A percentile compares a stretch with the other conserved stretches of the same genome.
These are phyloP conservation scores for Euryodendron excelsum DNA, from an alignment of 148 eudicot genomes.

Conservation along the genomic window DNA sequence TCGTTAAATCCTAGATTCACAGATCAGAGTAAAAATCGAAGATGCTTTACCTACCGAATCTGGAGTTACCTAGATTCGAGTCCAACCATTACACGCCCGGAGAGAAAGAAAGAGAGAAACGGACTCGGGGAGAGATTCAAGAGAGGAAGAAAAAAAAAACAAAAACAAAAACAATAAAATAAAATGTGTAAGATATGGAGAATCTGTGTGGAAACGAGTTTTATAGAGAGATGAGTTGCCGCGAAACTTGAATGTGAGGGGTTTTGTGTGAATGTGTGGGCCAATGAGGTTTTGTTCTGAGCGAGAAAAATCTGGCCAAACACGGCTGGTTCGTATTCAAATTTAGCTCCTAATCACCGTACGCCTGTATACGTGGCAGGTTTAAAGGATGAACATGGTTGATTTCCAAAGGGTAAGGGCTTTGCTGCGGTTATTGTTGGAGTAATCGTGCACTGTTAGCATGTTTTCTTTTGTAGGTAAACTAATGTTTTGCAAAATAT, in stretches of 20 bases:
- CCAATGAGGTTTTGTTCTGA: constrained; percentile 2
- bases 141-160: background rate
- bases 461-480: too few relatives aligned
- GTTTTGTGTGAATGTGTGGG: background rate
- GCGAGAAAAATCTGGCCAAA: background rate
- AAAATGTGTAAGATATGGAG: background rate
- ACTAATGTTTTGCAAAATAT: too few relatives aligned
- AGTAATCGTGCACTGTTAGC: too few relatives aligned
- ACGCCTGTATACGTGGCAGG: constrained; percentile 1
- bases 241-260: background rate
- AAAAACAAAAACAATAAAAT: background rate
- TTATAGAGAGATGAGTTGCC: background rate
- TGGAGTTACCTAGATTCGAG: background rate
- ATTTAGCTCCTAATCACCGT: background rate
- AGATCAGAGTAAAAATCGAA: background rate
- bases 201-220: too few relatives aligned
- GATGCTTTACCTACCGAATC: background rate
- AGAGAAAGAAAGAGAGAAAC: background rate
- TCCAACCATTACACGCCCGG: background rate
- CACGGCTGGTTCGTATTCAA: background rate
- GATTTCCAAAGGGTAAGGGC: too few relatives aligned
- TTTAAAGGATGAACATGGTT: too few relatives aligned
- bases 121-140: background rate
- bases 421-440: too few relatives aligned
- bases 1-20: background rate